These are phyloP conservation scores for Leishmania mexicana DNA, from an alignment of 208 protist species.

Conservation along the genomic window DNA sequence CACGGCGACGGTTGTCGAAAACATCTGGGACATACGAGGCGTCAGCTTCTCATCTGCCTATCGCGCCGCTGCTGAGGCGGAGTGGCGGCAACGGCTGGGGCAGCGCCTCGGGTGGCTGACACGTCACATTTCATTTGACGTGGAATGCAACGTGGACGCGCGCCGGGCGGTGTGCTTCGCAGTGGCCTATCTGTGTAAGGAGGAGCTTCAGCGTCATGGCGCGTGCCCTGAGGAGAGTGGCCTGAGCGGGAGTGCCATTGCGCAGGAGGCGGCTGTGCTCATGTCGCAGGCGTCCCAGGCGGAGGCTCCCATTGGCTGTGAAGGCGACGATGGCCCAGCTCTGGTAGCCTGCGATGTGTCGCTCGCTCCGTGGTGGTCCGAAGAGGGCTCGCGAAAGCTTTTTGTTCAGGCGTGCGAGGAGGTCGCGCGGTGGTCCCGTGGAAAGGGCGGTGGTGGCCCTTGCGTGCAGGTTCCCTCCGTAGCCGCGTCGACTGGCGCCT, in stretches of 20 bases:
- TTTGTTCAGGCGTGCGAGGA: constrained; percentile 52
- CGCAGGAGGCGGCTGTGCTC: constrained; percentile 3
- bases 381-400: neutral
- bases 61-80: constrained; percentile 1
- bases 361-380: neutral
- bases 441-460: constrained; percentile 6
- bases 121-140: constrained; percentile 5
- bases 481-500: constrained; percentile 91
- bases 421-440: constrained; percentile 48
- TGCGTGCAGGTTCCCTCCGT: constrained; percentile 91
- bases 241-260: neutral
- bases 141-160: neutral
- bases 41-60: constrained; percentile 26
- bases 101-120: constrained; percentile 15
- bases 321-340: neutral
- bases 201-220: constrained; percentile 22
- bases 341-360: neutral
- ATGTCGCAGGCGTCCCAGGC: neutral
- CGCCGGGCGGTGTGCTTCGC: constrained; percentile 25
- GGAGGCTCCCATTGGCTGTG: neutral
- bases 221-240: neutral
- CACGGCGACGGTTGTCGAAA: constrained; percentile 29
- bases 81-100: constrained; percentile 21
- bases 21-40: constrained; percentile 48
- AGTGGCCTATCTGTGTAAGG: constrained; percentile 17